A percentile compares a stretch with the other conserved stretches of the same genome.
phyloP scores from a whole-genome alignment of 768 basidiomycete genomes.

The Kwoniella dendrophila region DNA sequence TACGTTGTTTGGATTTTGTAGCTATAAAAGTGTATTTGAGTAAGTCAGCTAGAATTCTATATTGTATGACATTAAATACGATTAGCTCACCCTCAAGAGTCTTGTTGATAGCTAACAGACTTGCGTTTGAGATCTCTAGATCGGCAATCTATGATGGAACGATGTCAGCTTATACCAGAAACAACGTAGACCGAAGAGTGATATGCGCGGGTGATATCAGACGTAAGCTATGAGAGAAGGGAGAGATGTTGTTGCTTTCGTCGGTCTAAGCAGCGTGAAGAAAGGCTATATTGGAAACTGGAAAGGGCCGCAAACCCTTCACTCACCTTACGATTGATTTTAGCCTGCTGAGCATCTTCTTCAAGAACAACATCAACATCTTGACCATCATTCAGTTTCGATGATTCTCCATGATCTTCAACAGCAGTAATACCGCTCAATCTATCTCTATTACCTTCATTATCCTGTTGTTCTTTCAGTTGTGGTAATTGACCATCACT shows the following conservation, averaged over 20 bases:
- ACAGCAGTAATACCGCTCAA: constrained; percentile 22
- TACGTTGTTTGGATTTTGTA: constrained; percentile 46
- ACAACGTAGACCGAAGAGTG: too few relatives aligned
- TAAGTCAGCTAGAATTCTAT: background rate
- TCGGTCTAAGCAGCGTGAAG: background rate
- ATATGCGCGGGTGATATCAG: too few relatives aligned
- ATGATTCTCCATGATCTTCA: background rate
- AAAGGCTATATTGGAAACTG: background rate
- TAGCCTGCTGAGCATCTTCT: constrained; percentile 39
- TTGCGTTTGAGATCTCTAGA: constrained; percentile 53
- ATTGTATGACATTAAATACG: background rate
- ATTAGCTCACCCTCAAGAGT: constrained; percentile 46
- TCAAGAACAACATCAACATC: constrained; percentile 19
- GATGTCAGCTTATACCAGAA: background rate
- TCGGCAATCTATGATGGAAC: constrained; percentile 49
- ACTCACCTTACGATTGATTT: constrained; percentile 38
- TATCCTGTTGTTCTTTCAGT: constrained; percentile 14
- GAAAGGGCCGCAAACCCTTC: background rate
- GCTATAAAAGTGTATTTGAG: constrained; percentile 13
- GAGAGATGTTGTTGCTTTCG: background rate
- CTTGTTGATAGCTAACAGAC: constrained; percentile 51
- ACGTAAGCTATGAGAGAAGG: background rate
- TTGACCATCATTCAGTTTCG: constrained; percentile 9
- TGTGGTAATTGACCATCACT: constrained; percentile 7
- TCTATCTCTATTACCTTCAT: constrained; percentile 27